Conservation (phyloP, 2,329 filamentous ascomycete genomes). For the Pseudopithomyces chartarum region DNA sequence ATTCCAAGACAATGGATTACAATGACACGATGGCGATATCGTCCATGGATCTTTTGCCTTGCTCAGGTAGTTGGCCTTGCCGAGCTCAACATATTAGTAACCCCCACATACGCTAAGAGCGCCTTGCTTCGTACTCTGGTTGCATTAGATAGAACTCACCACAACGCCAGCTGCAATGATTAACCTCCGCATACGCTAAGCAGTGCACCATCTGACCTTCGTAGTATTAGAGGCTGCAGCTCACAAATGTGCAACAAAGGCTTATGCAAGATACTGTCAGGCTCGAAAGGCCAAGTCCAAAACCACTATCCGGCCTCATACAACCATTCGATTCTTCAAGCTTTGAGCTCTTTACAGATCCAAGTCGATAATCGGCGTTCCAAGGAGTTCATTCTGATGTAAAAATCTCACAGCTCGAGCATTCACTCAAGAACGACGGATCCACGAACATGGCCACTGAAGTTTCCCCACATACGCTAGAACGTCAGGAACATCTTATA, state of each 20-base stretch:
- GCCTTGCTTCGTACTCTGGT: slow-evolving; percentile 19
- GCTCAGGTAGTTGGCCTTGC: slow-evolving; percentile 21
- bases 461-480: slow-evolving; percentile 16
- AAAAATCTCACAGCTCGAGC: background rate
- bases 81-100: slow-evolving; percentile 18
- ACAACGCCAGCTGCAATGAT: slow-evolving; percentile 20
- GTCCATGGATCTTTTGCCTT: slow-evolving; percentile 24
- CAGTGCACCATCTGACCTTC: slow-evolving; percentile 21
- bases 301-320: background rate
- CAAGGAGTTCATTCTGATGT: background rate
- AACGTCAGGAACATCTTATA: background rate
- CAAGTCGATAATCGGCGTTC: background rate
- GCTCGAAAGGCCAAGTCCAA: background rate
- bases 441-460: slow-evolving; percentile 1
- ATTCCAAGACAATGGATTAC: background rate
- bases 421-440: background rate
- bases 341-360: background rate
- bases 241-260: background rate
- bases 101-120: slow-evolving; percentile 36
- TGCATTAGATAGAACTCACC: slow-evolving; percentile 20
- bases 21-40: background rate
- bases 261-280: background rate
- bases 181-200: slow-evolving; percentile 37
- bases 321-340: background rate
- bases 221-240: background rate